phyloP scores from a whole-genome alignment of 805 yeast species.

The Ogataea neopini region DNA sequence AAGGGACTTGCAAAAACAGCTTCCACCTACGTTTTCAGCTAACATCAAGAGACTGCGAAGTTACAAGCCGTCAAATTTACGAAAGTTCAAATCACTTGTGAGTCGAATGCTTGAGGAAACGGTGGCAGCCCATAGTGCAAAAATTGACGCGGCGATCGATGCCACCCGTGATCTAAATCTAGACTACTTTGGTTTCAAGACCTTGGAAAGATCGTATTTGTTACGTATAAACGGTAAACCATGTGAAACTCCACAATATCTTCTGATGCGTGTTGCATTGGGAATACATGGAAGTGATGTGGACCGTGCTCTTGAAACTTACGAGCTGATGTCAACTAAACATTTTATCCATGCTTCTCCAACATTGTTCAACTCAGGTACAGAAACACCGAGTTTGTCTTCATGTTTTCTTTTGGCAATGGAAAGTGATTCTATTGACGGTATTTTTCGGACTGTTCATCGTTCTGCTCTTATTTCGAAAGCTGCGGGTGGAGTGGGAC shows the following conservation, averaged over 20 bases:
- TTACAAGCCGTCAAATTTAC: slow-evolving; percentile 72
- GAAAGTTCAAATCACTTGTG: slow-evolving; percentile 60
- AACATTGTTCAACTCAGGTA: slow-evolving; percentile 91
- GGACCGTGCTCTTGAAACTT: slow-evolving; percentile 72
- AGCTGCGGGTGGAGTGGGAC: slow-evolving; percentile 94
- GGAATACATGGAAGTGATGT: slow-evolving; percentile 82
- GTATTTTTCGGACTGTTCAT: slow-evolving; percentile 87
- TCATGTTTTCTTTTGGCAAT: slow-evolving; percentile 90
- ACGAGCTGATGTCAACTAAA: slow-evolving; percentile 81
- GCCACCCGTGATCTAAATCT: slow-evolving; percentile 73
- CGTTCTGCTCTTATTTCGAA: slow-evolving; percentile 89
- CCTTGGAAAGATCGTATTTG: slow-evolving; percentile 86
- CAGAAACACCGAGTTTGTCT: slow-evolving; percentile 80
- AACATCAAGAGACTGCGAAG: slow-evolving; percentile 64
- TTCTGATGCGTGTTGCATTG: slow-evolving; percentile 87
- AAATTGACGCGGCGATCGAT: slow-evolving; percentile 67
- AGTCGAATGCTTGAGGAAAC: slow-evolving; percentile 58
- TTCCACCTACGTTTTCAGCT: slow-evolving; percentile 74
- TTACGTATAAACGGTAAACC: slow-evolving; percentile 61
- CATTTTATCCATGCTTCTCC: slow-evolving; percentile 95
- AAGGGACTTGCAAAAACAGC: slow-evolving; percentile 79
- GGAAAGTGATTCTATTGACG: slow-evolving; percentile 94
- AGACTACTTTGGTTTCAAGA: slow-evolving; percentile 87
- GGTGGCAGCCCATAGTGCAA: slow-evolving; percentile 59
- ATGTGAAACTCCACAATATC: slow-evolving; percentile 91